phyloP scores from a whole-genome alignment of 306 rosid genomes.

The Inga leiocalycina region DNA sequence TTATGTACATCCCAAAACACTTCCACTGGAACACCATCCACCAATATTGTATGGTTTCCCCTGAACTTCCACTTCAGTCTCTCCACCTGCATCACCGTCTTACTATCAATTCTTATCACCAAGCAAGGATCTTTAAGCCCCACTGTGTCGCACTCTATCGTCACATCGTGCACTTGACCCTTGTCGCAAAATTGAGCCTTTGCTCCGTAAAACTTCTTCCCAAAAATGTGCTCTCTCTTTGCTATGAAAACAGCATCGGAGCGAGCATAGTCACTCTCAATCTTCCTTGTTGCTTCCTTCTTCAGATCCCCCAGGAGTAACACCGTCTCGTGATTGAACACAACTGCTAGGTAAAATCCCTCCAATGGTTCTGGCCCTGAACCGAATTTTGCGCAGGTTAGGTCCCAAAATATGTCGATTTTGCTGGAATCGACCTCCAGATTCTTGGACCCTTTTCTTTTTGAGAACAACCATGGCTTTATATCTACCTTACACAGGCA shows the following conservation, averaged over 20 bases:
- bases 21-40: slow-evolving; percentile 78
- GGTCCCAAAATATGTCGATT: slow-evolving; percentile 72
- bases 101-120: slow-evolving; percentile 71
- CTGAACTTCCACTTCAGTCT: slow-evolving; percentile 85
- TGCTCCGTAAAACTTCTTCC: slow-evolving; percentile 66
- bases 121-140: slow-evolving; percentile 67
- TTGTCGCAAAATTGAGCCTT: slow-evolving; percentile 73
- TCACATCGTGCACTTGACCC: slow-evolving; percentile 67
- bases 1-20: slow-evolving; percentile 94
- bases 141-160: slow-evolving; percentile 77
- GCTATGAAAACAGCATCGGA: slow-evolving; percentile 56
- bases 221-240: slow-evolving; percentile 77
- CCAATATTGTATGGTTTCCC: slow-evolving; percentile 74
- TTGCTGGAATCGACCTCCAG: slow-evolving; percentile 62
- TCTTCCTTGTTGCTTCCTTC: slow-evolving; percentile 60
- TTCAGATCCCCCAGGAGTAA: slow-evolving; percentile 73
- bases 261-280: slow-evolving; percentile 40
- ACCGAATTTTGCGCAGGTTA: slow-evolving; percentile 77
- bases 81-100: slow-evolving; percentile 79
- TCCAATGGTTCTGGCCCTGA: slow-evolving; percentile 79
- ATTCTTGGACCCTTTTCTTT: slow-evolving; percentile 76
- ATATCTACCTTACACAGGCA: slow-evolving; percentile 76
- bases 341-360: slow-evolving; percentile 63
- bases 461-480: slow-evolving; percentile 91
- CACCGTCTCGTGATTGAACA: slow-evolving; percentile 57